phyloP scores from a whole-genome alignment of 495 filamentous ascomycete species.

The Talaromyces wortmannii region DNA sequence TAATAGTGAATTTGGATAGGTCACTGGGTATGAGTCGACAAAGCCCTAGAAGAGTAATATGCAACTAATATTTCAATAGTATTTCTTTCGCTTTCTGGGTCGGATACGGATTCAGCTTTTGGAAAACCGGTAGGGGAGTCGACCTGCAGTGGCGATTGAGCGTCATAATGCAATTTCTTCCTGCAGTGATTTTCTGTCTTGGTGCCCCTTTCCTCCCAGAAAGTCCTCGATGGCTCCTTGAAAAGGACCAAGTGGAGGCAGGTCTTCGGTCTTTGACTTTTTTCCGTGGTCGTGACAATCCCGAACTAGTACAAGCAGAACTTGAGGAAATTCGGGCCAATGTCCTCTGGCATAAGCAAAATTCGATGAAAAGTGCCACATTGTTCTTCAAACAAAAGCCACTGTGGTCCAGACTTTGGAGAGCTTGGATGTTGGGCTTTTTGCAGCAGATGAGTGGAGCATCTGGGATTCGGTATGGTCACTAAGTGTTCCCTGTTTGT shows the following conservation, averaged over 20 bases:
- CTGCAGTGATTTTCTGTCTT: constrained; percentile 35
- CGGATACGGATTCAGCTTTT: constrained; percentile 22
- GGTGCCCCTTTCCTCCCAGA: constrained; percentile 48
- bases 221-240: constrained; percentile 50
- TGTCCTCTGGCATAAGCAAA: neutral
- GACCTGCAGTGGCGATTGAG: constrained; percentile 41
- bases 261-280: constrained; percentile 7
- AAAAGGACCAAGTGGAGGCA: constrained; percentile 38
- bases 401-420: neutral
- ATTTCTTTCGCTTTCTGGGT: constrained; percentile 23
- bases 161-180: constrained; percentile 45
- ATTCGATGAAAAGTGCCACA: neutral
- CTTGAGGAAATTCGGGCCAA: neutral
- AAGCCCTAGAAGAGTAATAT: too few relatives aligned
- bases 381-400: neutral
- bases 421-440: neutral
- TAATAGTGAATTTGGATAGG: neutral
- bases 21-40: neutral
- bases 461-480: neutral
- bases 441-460: neutral
- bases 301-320: neutral
- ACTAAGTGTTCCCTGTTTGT: too few relatives aligned
- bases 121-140: neutral
- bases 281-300: neutral
- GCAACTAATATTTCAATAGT: neutral